Conservation (phyloP, 805 yeast species). For the Schwanniomyces vanrijiae region DNA sequence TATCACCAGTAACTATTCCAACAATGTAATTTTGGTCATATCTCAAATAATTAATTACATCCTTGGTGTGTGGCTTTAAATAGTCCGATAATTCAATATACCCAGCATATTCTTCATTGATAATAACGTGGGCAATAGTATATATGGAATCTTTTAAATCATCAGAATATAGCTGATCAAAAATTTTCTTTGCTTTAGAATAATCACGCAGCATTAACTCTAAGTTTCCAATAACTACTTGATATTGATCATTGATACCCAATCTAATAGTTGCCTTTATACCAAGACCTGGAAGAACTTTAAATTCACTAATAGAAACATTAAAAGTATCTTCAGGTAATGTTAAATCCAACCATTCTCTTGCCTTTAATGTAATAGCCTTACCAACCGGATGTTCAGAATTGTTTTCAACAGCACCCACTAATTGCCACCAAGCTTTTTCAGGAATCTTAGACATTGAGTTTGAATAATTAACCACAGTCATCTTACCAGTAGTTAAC, state of each 20-base stretch:
- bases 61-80: slow-evolving; percentile 62
- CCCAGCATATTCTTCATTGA: slow-evolving; percentile 63
- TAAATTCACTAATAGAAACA: slow-evolving; percentile 31
- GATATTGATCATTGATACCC: slow-evolving; percentile 15
- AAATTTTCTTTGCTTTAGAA: slow-evolving; percentile 2
- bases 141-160: slow-evolving; percentile 19
- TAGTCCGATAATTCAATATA: slow-evolving; percentile 66
- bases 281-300: slow-evolving; percentile 46
- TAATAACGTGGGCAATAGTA: slow-evolving; percentile 56
- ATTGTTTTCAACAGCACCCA: slow-evolving; percentile 60
- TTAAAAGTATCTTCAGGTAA: slow-evolving; percentile 34
- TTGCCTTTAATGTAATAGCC: slow-evolving; percentile 54
- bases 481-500: slow-evolving; percentile 82
- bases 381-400: slow-evolving; percentile 90
- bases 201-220: slow-evolving; percentile 33
- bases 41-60: slow-evolving; percentile 56
- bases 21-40: slow-evolving; percentile 53
- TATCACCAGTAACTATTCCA: slow-evolving; percentile 92
- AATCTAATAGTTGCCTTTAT: slow-evolving; percentile 40
- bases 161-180: slow-evolving; percentile 1
- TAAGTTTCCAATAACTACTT: slow-evolving; percentile 56
- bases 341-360: slow-evolving; percentile 20
- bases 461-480: slow-evolving; percentile 23
- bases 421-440: slow-evolving; percentile 49
- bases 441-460: slow-evolving; percentile 12